Evolutionary conservation across 1,284 basidiomycete species (phyloP).

Genomic region (Peniophora sp.): DNA sequence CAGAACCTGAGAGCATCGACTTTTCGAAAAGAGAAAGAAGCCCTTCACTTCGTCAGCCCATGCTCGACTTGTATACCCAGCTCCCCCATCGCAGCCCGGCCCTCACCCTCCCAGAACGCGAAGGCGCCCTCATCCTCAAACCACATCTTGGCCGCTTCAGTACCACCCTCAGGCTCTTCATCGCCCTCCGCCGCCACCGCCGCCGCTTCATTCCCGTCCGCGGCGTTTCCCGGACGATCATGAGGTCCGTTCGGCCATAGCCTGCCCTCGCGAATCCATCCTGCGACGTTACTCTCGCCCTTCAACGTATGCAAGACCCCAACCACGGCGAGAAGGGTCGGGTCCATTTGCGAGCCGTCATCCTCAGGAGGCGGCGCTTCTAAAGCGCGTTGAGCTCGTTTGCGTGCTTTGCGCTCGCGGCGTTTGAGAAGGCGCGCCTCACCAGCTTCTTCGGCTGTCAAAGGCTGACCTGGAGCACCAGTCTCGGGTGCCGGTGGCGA

Average conservation of each 20-base stretch:
- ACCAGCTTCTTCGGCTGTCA: neutral
- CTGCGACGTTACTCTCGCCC: constrained; percentile 54
- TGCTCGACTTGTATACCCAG: constrained; percentile 41
- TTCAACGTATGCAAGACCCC: constrained; percentile 61
- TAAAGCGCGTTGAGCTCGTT: constrained; percentile 11
- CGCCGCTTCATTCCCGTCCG: constrained; percentile 3
- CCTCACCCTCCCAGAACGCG: constrained; percentile 43
- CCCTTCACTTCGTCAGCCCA: constrained; percentile 21
- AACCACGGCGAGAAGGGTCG: constrained; percentile 60
- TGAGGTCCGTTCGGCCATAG: constrained; percentile 26
- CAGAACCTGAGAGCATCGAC: no score
- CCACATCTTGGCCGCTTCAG: constrained; percentile 34
- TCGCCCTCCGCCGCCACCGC: neutral
- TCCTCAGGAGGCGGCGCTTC: constrained; percentile 9
- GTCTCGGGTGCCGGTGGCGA: neutral
- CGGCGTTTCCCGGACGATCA: constrained; percentile 1
- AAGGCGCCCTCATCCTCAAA: constrained; percentile 39
- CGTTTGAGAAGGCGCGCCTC: constrained; percentile 15
- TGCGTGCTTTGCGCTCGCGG: constrained; percentile 9
- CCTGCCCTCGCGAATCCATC: constrained; percentile 57
- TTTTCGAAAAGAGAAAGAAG: no score
- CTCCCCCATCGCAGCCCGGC: constrained; percentile 36
- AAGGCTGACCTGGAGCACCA: neutral
- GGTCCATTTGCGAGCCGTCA: constrained; percentile 33
- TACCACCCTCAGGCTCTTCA: neutral